Evolutionary conservation across 306 rosid species (phyloP).

Genomic region (Canavalia gladiata): DNA sequence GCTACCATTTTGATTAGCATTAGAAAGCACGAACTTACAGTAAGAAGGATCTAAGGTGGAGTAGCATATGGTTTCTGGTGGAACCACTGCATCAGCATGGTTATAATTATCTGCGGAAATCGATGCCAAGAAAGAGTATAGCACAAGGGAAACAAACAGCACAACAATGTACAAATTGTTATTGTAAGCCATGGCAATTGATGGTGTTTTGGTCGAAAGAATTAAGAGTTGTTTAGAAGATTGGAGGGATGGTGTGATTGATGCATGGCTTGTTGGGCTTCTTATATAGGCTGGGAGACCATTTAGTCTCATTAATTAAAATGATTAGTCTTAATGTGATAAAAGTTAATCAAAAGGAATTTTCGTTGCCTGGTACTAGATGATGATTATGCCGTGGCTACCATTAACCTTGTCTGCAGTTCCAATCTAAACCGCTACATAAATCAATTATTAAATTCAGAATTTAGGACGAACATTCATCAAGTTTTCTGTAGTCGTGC

Average conservation of each 20-base stretch:
- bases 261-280: background rate
- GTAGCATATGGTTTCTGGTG: constrained; percentile 57
- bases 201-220: background rate
- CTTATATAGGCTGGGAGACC: constrained; percentile 18
- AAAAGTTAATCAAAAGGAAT: constrained; percentile 38
- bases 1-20: constrained; percentile 54
- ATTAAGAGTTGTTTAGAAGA: background rate
- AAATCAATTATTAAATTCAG: background rate
- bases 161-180: constrained; percentile 4
- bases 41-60: constrained; percentile 63
- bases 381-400: constrained; percentile 15
- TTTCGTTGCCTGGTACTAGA: background rate
- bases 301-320: background rate
- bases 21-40: constrained; percentile 65
- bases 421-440: background rate
- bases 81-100: constrained; percentile 43
- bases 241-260: constrained; percentile 7
- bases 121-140: constrained; percentile 6
- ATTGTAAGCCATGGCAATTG: constrained; percentile 41
- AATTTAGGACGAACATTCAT: constrained; percentile 19
- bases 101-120: constrained; percentile 42
- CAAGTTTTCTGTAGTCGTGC: background rate
- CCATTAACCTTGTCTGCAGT: constrained; percentile 12
- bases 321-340: background rate
- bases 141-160: constrained; percentile 36